Percentiles rank a stretch among this genome's conserved stretches.
Evolutionary conservation across 345 rosid species (phyloP).

Genomic region (Eucalyptus curtisii): DNA sequence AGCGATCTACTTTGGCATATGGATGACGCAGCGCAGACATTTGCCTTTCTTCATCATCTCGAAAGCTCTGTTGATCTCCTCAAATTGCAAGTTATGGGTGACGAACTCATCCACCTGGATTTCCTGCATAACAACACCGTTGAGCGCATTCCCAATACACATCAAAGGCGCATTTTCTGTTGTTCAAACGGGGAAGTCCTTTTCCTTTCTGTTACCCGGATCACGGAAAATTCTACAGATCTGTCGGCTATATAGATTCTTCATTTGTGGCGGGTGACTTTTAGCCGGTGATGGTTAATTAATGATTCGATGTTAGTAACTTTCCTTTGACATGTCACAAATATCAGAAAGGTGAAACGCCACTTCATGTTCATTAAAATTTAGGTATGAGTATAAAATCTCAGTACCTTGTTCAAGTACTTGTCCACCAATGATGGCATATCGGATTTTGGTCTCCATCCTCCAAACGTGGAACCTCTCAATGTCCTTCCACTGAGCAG

Average conservation of each 20-base stretch:
- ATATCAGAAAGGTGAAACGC: no score
- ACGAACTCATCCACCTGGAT: conserved; percentile 61
- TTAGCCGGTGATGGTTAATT: not conserved
- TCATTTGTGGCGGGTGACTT: not conserved
- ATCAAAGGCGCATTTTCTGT: not conserved
- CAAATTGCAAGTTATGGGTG: conserved; percentile 56
- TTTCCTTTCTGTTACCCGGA: not conserved
- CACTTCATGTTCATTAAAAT: not conserved
- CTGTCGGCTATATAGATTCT: not conserved
- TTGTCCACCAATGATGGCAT: conserved; percentile 61
- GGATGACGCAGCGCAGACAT: conserved; percentile 73
- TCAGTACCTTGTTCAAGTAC: conserved; percentile 58
- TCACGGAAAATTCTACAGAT: not conserved
- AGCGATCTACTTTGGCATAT: conserved; percentile 29
- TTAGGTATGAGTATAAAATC: not conserved
- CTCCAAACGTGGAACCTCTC: conserved; percentile 77
- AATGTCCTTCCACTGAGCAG: conserved; percentile 63
- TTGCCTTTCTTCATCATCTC: conserved; percentile 73
- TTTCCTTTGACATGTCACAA: not conserved
- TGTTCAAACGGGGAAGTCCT: not conserved
- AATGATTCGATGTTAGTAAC: fast-evolving
- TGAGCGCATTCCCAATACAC: not conserved
- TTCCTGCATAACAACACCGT: conserved; percentile 27
- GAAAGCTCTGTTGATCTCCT: conserved; percentile 70
- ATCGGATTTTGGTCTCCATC: conserved; percentile 88